Conservation (phyloP, 1,284 basidiomycete genomes). For the Pseudozyma pruni region DNA sequence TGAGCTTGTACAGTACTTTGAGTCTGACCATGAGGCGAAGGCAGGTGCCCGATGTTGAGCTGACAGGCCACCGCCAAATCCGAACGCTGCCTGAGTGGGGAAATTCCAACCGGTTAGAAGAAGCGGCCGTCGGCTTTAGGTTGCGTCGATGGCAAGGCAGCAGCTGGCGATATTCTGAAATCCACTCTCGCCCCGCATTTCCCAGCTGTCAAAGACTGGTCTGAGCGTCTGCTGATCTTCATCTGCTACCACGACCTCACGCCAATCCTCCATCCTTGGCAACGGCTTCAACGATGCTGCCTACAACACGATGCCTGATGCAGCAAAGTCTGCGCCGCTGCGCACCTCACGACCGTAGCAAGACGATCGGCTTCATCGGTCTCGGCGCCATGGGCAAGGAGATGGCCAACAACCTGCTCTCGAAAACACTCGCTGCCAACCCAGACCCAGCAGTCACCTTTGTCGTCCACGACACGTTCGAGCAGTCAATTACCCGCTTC, state of each 20-base stretch:
- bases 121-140: no score
- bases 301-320: conserved; percentile 20
- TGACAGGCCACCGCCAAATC: conserved; percentile 30
- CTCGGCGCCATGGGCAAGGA: conserved; percentile 63
- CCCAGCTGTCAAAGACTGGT: no score
- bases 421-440: conserved; percentile 52
- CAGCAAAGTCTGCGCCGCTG: conserved; percentile 25
- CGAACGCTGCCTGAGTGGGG: conserved; percentile 1
- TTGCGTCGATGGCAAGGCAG: conserved; percentile 4
- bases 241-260: no score
- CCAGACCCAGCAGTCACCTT: conserved; percentile 44
- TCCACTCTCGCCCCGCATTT: conserved; percentile 14
- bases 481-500: conserved; percentile 61
- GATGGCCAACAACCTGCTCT: conserved; percentile 59
- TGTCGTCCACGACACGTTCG: conserved; percentile 55
- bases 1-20: no score
- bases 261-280: no score
- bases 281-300: conserved; percentile 38
- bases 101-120: conserved; percentile 2
- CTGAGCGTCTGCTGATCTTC: conserved; percentile 33
- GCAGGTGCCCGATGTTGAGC: no score
- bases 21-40: no score
- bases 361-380: conserved; percentile 65
- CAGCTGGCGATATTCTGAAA: background rate
- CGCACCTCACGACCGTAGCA: conserved; percentile 46